Base-by-base conservation (phyloP, 169 alveolate genomes). In the Cryptosporidium ubiquitum region DNA sequence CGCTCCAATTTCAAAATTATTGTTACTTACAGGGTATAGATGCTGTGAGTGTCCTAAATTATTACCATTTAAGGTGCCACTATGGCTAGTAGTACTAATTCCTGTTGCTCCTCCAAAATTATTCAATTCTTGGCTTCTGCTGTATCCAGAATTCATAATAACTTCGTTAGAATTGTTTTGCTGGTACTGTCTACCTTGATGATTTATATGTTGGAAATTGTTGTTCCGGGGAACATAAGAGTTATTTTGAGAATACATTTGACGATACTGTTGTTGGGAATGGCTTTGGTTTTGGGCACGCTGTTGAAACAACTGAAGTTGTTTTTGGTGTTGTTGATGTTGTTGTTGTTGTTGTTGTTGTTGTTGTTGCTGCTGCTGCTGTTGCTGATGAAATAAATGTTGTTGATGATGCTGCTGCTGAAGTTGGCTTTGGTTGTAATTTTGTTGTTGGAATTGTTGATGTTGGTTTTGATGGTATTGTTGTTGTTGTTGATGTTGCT, bases 301-400 rank as follows among this genome's bases (percentile, higher is more conserved):
- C 52, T 68, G 84, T 55, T 85, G 85, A n/a, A 20, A 47, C 79
- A 84, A 86, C 91, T 29, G 85, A 70, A 31, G 91, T 69, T 91
- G 91, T 74, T 79, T 39, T 58, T 33, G 84, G 31, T 26, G 84
- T 5, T 47, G 49, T 51, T 85, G 85, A 37, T 61, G 69, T 20
- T 64, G 75, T 55, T 68, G 84, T 9, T 61, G 64, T n/a, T 33
- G 66, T 31, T 37, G 85, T 7, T 42, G 68, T 68, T 16, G 73
- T 57, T n/a, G 85, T 29, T 49, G 85, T 40, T 40, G 70, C 5
- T 20, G 55, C 14, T 64, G 68, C 42, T 47, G 68, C 44, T 5
- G 84, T 55, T 51, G 42, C 66, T 51, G 68, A 33, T 64, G 85
- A 58, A 71, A 31, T n/a, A 42, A 84, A 51, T 71, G 57, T 55